phyloP scores from a whole-genome alignment of 768 basidiomycete genomes.

The Sporobolomyces phaffii region DNA sequence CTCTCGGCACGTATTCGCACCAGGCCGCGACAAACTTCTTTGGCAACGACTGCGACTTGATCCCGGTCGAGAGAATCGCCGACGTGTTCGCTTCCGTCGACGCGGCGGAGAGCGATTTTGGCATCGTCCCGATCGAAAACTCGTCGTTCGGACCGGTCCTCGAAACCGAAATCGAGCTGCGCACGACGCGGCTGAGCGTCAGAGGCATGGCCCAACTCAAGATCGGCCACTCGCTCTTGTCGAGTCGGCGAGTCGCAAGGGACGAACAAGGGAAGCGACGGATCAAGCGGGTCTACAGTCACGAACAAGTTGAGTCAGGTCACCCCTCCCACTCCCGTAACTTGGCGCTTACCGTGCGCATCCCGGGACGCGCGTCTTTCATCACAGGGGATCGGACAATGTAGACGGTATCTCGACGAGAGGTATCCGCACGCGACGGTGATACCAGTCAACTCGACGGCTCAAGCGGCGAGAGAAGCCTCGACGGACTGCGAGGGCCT shows the following conservation, averaged over 20 bases:
- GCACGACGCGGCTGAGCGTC: constrained; percentile 22
- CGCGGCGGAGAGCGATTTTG: neutral
- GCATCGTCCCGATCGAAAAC: constrained; percentile 42
- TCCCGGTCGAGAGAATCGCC: constrained; percentile 31
- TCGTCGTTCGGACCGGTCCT: constrained; percentile 39
- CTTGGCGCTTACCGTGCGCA: neutral
- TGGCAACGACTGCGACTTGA: constrained; percentile 1
- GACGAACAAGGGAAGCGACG: neutral
- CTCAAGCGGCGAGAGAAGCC: constrained; percentile 32
- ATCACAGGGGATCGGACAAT: constrained; percentile 40
- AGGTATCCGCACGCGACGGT: constrained; percentile 24
- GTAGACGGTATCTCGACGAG: constrained; percentile 20
- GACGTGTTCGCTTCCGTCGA: constrained; percentile 36
- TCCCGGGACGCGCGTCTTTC: no score
- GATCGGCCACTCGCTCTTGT: constrained; percentile 40
- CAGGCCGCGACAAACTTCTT: constrained; percentile 40
- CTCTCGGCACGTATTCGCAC: constrained; percentile 41
- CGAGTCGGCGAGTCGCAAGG: neutral
- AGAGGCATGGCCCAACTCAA: constrained; percentile 26
- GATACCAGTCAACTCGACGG: constrained; percentile 37
- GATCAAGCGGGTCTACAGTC: constrained; percentile 38
- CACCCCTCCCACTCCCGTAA: neutral
- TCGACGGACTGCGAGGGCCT: constrained; percentile 18
- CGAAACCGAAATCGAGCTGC: constrained; percentile 35
- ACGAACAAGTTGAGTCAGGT: constrained; percentile 39